These are phyloP conservation scores for Xanthoconium separans DNA, from an alignment of 1,284 basidiomycete species.

Conservation along the genomic window DNA sequence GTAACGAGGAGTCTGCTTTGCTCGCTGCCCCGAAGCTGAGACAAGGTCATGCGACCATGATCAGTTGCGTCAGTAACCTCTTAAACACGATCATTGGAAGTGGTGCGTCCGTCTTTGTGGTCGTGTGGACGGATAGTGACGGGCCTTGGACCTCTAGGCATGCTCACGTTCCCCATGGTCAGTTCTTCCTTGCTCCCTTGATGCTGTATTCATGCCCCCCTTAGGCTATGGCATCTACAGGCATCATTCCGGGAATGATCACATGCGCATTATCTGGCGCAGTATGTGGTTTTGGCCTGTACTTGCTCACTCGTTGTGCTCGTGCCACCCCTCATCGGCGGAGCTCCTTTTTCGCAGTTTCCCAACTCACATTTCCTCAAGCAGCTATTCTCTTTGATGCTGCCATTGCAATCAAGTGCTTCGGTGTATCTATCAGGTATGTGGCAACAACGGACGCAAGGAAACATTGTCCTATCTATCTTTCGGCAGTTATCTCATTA, in stretches of 20 bases:
- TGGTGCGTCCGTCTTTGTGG: conserved; percentile 48
- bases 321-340: conserved; percentile 72
- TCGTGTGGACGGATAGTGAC: conserved; percentile 1
- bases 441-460: conserved; percentile 12
- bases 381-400: conserved; percentile 87
- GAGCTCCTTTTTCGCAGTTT: conserved; percentile 86
- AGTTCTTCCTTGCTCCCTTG: conserved; percentile 18
- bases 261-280: conserved; percentile 87
- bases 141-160: conserved; percentile 46
- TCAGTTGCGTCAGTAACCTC: conserved; percentile 74
- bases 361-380: conserved; percentile 82
- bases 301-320: conserved; percentile 87
- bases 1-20: conserved; percentile 47
- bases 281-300: conserved; percentile 84
- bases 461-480: background rate
- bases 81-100: conserved; percentile 89
- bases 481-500: conserved; percentile 77
- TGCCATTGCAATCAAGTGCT: conserved; percentile 95
- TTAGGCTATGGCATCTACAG: conserved; percentile 83
- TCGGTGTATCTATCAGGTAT: conserved; percentile 92
- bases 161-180: conserved; percentile 82
- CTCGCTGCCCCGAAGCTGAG: conserved; percentile 39
- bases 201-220: conserved; percentile 11
- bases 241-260: conserved; percentile 82
- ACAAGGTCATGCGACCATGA: conserved; percentile 66